phyloP scores from a whole-genome alignment of 1,284 basidiomycete genomes.

The Tetrapyrgos nigripes region DNA sequence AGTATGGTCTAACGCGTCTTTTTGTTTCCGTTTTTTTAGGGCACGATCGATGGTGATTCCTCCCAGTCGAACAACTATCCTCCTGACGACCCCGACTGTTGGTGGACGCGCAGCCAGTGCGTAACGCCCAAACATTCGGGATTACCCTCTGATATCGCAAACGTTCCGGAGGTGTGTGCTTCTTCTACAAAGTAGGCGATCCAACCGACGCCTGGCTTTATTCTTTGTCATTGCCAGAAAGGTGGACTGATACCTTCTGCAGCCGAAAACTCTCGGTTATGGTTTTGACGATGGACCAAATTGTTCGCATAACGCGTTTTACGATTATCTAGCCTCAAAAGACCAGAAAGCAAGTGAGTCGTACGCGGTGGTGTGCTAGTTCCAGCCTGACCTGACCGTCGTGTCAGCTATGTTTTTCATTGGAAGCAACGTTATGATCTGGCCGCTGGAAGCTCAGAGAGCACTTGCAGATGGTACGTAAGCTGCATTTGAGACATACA shows the following conservation, averaged over 20 bases:
- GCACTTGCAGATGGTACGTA: conserved; percentile 57
- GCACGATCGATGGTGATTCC: neutral
- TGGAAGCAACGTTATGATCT: conserved; percentile 79
- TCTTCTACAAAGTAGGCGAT: too few relatives aligned
- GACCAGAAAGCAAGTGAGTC: conserved; percentile 73
- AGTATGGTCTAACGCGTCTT: neutral
- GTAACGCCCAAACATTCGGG: conserved; percentile 54
- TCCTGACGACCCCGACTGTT: conserved; percentile 46
- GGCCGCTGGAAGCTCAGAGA: conserved; percentile 74
- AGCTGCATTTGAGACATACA: neutral
- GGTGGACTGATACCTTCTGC: too few relatives aligned
- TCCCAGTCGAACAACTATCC: conserved; percentile 29
- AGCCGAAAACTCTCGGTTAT: conserved; percentile 68
- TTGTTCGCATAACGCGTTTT: conserved; percentile 69
- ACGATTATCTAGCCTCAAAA: conserved; percentile 65
- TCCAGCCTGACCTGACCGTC: neutral
- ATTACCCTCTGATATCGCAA: conserved; percentile 59
- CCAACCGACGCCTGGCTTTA: too few relatives aligned
- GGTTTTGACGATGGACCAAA: conserved; percentile 79
- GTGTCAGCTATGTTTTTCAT: conserved; percentile 74
- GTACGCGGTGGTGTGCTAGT: neutral
- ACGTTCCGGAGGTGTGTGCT: conserved; percentile 64
- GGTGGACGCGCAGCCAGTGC: conserved; percentile 69
- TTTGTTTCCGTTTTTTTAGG: neutral
- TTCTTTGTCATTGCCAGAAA: too few relatives aligned